Base-by-base conservation (phyloP, 805 yeast species). In the Yamadazyma phyllophila region DNA sequence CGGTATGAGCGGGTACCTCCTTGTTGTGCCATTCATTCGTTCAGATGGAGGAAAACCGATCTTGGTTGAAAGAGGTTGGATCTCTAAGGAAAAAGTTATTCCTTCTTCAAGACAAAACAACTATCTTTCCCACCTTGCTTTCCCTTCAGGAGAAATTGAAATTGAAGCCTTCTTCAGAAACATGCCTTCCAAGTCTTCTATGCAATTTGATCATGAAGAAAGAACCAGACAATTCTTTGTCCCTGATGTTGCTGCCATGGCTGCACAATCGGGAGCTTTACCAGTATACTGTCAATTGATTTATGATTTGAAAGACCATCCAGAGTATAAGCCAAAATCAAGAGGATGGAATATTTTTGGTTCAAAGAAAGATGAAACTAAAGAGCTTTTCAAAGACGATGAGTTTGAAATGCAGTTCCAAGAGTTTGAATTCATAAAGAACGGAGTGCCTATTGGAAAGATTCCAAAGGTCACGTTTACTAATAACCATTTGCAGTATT, bases 401-500 rank as follows among this genome's bases (percentile, higher is more conserved):
- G 75, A 70, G 44, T 53, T 61, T 20, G 67, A 74, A 2, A 45
- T 71, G 45, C 66, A 62, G 45, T 69, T 61, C 54, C 76, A 69
- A 51, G 74, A 69, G 50, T 63, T 69, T 48, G 76, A 88, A 63
- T 82, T 86, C 57, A 67, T 81, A 45, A 78, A 75, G 47, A 84
- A 88, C 4, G 99, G 99, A 44, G 92, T 92, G 6, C 99, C 99
- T 9, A 62, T 94, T 9, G 99, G 96, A 1, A 82, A 85, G 44
- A 66, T 73, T 7, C 91, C 97, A n/a, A 81, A 80, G 55, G 80
- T 92, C 29, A 91, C 83, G 53, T 77, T 88, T 60, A 82, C 85
- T 49, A 94, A 94, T 63, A 89, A 90, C 60, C 99, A 94, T 61
- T 67, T 91, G 63, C 96, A 92, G 63, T 94, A 94, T 62, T 69